Evolutionary conservation across 129 eudicot genomes (phyloP), one percentile per base, ranked within the genome.

Genomic region (Glebionis coronaria): DNA sequence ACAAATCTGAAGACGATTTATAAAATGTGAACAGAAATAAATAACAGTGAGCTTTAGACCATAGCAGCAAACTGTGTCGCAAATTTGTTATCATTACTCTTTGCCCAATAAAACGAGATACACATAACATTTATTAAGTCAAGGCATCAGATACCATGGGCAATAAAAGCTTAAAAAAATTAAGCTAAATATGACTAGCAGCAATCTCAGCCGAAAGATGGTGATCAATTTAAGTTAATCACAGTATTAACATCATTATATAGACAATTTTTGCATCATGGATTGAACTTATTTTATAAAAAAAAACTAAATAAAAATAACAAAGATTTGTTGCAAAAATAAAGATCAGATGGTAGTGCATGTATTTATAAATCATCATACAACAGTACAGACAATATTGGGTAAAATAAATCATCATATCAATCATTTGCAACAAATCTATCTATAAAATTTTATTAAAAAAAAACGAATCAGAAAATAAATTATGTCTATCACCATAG

Each of bases 261-360:
- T 44, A 10, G 4, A 4, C 12, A 52, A 5, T 1, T 46, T 58
- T 63, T 79, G 67, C 95, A 87, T 87, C 88, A 87, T 28, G 0
- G 90, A 87, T 71, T 81, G 95, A 85, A 25, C 20, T 47, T 1
- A 9, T n/a, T n/a, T n/a, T n/a, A n/a, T n/a, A n/a, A n/a, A n/a
- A n/a, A n/a, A n/a, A n/a, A n/a, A n/a, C n/a, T 60, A 28, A 0
- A 15, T 1, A 31, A 3, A 54, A 0, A 45, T 3, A 8, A 2
- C 1, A 2, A 14, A 15, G 70, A 52, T 14, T 54, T 6, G 13
- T 40, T 54, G 72, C 40, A 46, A 44, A 51, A 28, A 65, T 60
- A 69, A 67, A 66, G 96, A 82, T 88, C 91, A 88, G 96, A 88
- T 88, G 96, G 96, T 88, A 78, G n/a, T n/a, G n/a, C n/a, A n/a